Base-by-base conservation (phyloP, 1,139 yeast genomes). In the Suhomyces maxii region DNA sequence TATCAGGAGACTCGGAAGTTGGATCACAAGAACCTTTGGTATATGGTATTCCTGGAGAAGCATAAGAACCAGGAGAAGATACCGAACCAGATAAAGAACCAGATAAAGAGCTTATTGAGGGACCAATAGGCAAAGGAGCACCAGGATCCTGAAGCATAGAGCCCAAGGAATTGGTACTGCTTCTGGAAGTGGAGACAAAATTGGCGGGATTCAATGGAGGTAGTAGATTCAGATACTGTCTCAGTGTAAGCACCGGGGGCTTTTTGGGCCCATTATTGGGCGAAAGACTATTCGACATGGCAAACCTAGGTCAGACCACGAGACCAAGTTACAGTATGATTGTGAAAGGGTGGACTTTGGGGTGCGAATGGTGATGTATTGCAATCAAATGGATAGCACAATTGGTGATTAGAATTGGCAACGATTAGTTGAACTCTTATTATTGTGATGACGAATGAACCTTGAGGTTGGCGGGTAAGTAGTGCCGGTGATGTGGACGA, bases 201-300 rank as follows among this genome's bases (percentile, higher is more conserved):
- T 40, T 42, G 35, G 49, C 31, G 11, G 36, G 45, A 12, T 46
- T 46, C 14, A 46, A 37, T n/a, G 48, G 50, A 2, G 50, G 50
- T 10, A 50, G 49, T 36, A 42, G 34, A 26, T 42, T 46, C 37
- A 46, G 42, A 26, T 37, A 39, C 28, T 30, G 44, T 13, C 42
- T 26, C 41, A 41, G 47, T 8, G 44, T 18, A 10, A 45, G 39
- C 8, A 39, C 43, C 8, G 48, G 48, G 2, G 48, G 44, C 18
- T 28, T 28, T 11, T 28, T 28, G 31, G 31, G 31, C 31, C 31
- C 31, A 11, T 28, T 11, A 11, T 6, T 7, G 11, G 31, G 31
- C 31, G 31, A 28, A 11, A 5, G 4, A 28, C 6, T 28, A 28
- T 28, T 28, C n/a, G 31, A 28, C 31, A 28, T 28, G 31, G 9